Evolutionary conservation across 2,329 filamentous ascomycete genomes (phyloP), one percentile per base, ranked within the genome.

Genomic region (Hyphodiscus sp.): DNA sequence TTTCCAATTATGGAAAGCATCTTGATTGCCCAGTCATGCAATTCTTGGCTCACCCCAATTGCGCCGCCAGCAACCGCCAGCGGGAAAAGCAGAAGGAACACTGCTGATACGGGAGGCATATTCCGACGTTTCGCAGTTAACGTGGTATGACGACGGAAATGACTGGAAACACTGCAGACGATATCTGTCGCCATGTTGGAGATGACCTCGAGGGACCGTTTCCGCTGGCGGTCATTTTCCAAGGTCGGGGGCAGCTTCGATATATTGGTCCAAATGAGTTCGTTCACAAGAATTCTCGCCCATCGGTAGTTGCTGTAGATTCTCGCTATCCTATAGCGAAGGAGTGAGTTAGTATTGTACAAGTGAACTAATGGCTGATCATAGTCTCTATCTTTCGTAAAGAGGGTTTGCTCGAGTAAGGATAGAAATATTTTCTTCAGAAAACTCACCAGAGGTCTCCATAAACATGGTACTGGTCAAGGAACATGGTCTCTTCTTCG

Each of bases 221-320:
- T 23, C 8, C 52, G 52, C 47, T 58, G 59, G 20, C 44, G 42
- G 7, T 23, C 45, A 23, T 52, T 46, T 16, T 60, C 58, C 43
- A 13, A 30, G 47, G n/a, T 49, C 48, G 41, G 47, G 33, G 20
- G 47, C 54, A 38, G 59, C 15, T 6, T 47, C 45, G 9, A 26
- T 49, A 33, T 60, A 19, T 49, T 62, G 52, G 5, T 52, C 47
- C 4, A 65, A 2, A 64, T 43, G 6, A 60, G 33, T 42, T 65
- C 56, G 30, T 64, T 64, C 23, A 65, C 41, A 4, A 61, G 48
- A 20, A 65, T 63, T 5, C 63, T 46, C 16, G 47, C 44, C 59
- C 58, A 63, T 26, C 62, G 57, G 49, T 62, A 63, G 29, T 63
- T 45, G 26, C 61, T 62, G 42, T 55, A 62, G 20, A 63, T 54